A percentile compares a stretch with the other conserved stretches of the same genome.
phyloP scores from a whole-genome alignment of 2,329 filamentous ascomycete species.

The Cladosporium sp. region DNA sequence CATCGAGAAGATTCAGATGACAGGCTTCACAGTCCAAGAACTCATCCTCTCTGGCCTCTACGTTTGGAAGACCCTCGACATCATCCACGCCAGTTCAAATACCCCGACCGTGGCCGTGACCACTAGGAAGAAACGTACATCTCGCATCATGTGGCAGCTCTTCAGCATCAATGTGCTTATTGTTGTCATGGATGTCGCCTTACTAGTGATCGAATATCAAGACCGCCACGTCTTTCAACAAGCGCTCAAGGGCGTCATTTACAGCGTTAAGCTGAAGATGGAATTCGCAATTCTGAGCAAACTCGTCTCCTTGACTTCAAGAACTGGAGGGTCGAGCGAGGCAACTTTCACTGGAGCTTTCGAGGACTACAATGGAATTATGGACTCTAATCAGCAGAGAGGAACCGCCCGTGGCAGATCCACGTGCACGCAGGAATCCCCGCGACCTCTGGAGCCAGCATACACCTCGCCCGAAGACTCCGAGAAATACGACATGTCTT shows the following conservation, averaged over 20 bases:
- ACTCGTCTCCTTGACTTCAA: constrained; percentile 18
- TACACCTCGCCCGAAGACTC: background rate
- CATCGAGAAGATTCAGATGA: constrained; percentile 42
- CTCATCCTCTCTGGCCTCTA: constrained; percentile 25
- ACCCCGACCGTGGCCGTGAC: background rate
- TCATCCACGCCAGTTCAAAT: constrained; percentile 2
- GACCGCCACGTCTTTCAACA: constrained; percentile 27
- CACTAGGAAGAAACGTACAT: constrained; percentile 9
- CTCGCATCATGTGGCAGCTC: constrained; percentile 30
- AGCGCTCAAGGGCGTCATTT: constrained; percentile 32
- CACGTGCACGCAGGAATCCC: background rate
- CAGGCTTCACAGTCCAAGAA: constrained; percentile 37
- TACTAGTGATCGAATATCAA: constrained; percentile 29
- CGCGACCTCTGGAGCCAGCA: background rate
- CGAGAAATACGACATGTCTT: constrained; percentile 2
- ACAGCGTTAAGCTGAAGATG: constrained; percentile 46
- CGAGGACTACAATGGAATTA: constrained; percentile 1
- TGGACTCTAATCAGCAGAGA: background rate
- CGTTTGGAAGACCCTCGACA: constrained; percentile 17
- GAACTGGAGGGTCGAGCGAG: background rate
- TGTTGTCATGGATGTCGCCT: constrained; percentile 30
- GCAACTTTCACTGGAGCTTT: constrained; percentile 7
- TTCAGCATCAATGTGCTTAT: constrained; percentile 33
- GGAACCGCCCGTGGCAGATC: background rate
- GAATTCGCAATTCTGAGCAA: constrained; percentile 44